Percentiles rank a stretch among this genome's conserved stretches.
Conservation (phyloP, 495 filamentous ascomycete species). For the Darksidea phi region DNA sequence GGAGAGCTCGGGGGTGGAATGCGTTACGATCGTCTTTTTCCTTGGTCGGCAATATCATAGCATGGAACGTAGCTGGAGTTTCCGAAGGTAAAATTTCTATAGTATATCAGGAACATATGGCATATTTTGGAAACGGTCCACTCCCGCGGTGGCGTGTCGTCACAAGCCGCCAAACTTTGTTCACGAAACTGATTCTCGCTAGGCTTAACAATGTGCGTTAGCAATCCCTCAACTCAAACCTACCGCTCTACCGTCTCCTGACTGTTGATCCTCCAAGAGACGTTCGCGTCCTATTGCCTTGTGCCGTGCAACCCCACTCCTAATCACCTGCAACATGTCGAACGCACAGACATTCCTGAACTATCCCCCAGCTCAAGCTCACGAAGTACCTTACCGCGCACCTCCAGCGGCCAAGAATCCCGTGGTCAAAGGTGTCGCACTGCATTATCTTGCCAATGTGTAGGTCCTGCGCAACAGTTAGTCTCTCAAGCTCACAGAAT, state of each 20-base stretch:
- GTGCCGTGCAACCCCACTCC: too few relatives aligned
- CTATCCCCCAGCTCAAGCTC: conserved; percentile 30
- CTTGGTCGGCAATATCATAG: not conserved
- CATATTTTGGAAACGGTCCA: too few relatives aligned
- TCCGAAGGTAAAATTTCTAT: not conserved
- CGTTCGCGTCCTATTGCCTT: too few relatives aligned
- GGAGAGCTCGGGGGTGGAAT: too few relatives aligned
- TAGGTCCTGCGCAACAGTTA: conserved; percentile 7
- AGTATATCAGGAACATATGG: too few relatives aligned
- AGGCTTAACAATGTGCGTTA: too few relatives aligned
- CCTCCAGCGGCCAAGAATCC: conserved; percentile 36
- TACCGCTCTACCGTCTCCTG: too few relatives aligned
- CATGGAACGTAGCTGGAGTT: not conserved
- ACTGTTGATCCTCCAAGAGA: too few relatives aligned
- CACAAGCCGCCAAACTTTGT: too few relatives aligned
- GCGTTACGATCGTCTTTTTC: not conserved
- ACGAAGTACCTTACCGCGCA: conserved; percentile 35
- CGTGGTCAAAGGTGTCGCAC: conserved; percentile 35
- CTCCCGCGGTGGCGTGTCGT: too few relatives aligned
- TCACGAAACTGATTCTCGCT: too few relatives aligned
- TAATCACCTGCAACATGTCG: not conserved
- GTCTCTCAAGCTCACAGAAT: conserved; percentile 1
- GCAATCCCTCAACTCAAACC: too few relatives aligned
- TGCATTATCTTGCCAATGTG: conserved; percentile 36
- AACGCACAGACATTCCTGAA: conserved; percentile 25